Conservation (phyloP, 1,284 basidiomycete genomes). For the Somion occarium region DNA sequence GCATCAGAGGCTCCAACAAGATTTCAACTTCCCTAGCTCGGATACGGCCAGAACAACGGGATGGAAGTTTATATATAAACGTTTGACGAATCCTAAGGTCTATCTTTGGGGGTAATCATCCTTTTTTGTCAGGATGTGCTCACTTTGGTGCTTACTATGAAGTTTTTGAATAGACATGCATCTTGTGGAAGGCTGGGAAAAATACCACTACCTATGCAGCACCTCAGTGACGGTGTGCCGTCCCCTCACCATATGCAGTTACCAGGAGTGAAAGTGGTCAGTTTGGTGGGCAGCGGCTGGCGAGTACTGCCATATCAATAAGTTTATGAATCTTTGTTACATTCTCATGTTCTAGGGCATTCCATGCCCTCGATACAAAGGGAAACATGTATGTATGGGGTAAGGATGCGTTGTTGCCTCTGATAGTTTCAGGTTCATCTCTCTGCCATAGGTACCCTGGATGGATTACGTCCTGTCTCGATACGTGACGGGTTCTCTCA, state of each 20-base stretch:
- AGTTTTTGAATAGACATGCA: constrained; percentile 42
- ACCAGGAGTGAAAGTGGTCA: constrained; percentile 62
- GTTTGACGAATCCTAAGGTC: constrained; percentile 52
- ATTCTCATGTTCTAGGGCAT: constrained; percentile 52
- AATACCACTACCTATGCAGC: constrained; percentile 33
- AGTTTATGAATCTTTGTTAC: too few relatives aligned
- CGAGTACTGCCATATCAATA: constrained; percentile 34
- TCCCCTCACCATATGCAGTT: constrained; percentile 59
- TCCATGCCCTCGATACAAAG: constrained; percentile 72
- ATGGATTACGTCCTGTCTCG: constrained; percentile 42
- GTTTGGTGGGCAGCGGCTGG: constrained; percentile 78
- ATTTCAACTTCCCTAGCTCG: constrained; percentile 74
- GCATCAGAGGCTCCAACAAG: constrained; percentile 62
- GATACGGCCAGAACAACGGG: constrained; percentile 68
- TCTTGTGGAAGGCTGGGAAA: constrained; percentile 60
- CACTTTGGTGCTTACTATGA: too few relatives aligned
- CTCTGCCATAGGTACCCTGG: constrained; percentile 50
- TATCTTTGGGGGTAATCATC: constrained; percentile 77
- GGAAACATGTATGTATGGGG: constrained; percentile 84
- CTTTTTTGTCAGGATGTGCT: neutral
- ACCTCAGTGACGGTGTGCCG: constrained; percentile 40
- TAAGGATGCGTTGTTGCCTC: constrained; percentile 25
- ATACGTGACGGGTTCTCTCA: constrained; percentile 54
- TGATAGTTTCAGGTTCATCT: neutral
- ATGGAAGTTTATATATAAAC: constrained; percentile 77